A percentile compares a stretch with the other conserved stretches of the same genome.
Conservation (phyloP, 129 eudicot species). For the Centrapalus pauciflorus region DNA sequence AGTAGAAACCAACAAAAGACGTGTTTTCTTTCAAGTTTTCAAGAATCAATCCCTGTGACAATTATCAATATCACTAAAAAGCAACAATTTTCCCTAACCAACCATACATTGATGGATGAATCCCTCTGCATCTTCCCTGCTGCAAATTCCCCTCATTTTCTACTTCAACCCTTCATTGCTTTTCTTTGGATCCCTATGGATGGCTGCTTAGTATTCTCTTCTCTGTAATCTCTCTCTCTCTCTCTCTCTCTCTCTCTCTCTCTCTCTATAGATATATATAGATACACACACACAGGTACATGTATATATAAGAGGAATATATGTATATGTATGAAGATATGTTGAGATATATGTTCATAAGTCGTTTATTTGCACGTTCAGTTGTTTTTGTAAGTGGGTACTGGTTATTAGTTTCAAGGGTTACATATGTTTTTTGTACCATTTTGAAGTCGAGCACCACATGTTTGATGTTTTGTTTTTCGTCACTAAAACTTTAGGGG, state of each 20-base stretch:
- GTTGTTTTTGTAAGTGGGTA: not conserved
- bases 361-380: not conserved
- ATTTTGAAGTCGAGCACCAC: slow-evolving; percentile 6
- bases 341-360: not conserved
- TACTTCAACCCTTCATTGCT: not conserved
- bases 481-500: not conserved
- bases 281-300: not conserved
- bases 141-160: not conserved
- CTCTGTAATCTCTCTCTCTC: slow-evolving; percentile 22
- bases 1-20: slow-evolving; percentile 2
- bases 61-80: slow-evolving; percentile 4
- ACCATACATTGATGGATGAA: slow-evolving; percentile 32
- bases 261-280: not conserved
- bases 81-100: not conserved
- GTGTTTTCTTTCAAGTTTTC: not conserved
- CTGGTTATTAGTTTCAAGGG: slow-evolving; percentile 4
- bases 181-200: not conserved
- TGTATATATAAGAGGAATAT: not conserved
- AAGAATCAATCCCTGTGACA: slow-evolving; percentile 10
- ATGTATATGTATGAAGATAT: not conserved
- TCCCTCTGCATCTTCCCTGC: not conserved
- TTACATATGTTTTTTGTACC: not conserved
- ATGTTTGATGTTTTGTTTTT: slow-evolving; percentile 22
- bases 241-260: slow-evolving; percentile 15
- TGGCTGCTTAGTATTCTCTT: slow-evolving; percentile 19